phyloP scores from a whole-genome alignment of 495 filamentous ascomycete species.

The Astrocystis sublimbata region DNA sequence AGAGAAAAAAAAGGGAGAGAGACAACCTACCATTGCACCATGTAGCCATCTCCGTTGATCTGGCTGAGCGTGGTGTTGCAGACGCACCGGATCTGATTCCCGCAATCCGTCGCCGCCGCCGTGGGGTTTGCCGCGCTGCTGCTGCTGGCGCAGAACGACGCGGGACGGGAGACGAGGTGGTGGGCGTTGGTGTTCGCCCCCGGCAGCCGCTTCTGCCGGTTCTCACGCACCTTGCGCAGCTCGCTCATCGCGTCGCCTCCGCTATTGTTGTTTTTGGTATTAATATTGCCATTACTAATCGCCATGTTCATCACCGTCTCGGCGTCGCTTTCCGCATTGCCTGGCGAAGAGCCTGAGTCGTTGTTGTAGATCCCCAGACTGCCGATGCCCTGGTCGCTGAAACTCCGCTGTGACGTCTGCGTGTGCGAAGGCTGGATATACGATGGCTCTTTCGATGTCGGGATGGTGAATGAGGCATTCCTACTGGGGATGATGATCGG shows the following conservation, averaged over 20 bases:
- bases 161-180: slow-evolving; percentile 19
- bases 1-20: no score
- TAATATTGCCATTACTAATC: no score
- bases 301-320: slow-evolving; percentile 55
- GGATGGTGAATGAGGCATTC: slow-evolving; percentile 62
- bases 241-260: slow-evolving; percentile 59
- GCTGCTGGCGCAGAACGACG: slow-evolving; percentile 25
- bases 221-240: slow-evolving; percentile 71
- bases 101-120: slow-evolving; percentile 61
- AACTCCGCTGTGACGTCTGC: slow-evolving; percentile 52
- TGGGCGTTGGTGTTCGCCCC: slow-evolving; percentile 36
- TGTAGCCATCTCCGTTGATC: slow-evolving; percentile 63
- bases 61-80: slow-evolving; percentile 56
- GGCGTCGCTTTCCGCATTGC: slow-evolving; percentile 52
- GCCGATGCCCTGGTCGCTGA: slow-evolving; percentile 47
- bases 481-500: slow-evolving; percentile 65
- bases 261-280: slow-evolving; percentile 33
- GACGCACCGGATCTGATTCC: slow-evolving; percentile 68
- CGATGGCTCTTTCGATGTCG: slow-evolving; percentile 50
- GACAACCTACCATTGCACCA: slow-evolving; percentile 85
- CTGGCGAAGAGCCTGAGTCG: slow-evolving; percentile 18
- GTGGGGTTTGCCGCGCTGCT: slow-evolving; percentile 60
- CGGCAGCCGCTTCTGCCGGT: slow-evolving; percentile 50
- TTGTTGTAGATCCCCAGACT: slow-evolving; percentile 37
- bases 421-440: slow-evolving; percentile 56